Conservation (phyloP, 169 alveolate genomes). For the Eimeria tenella region DNA sequence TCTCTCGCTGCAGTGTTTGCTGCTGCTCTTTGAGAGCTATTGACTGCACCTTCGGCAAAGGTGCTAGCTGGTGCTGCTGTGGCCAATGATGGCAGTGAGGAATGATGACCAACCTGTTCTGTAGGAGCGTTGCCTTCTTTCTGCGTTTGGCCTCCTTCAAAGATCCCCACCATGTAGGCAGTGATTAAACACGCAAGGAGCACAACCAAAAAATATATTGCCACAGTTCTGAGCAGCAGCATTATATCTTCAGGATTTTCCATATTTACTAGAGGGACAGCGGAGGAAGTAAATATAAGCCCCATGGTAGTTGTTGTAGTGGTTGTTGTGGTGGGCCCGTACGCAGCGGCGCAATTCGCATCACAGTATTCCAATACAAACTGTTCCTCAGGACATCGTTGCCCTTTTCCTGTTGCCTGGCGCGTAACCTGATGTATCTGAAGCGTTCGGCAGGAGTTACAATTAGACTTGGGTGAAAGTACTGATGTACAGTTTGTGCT, state of each 20-base stretch:
- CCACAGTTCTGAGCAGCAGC: conserved; percentile 52
- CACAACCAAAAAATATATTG: conserved; percentile 35
- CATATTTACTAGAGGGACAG: background rate
- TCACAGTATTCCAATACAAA: conserved; percentile 49
- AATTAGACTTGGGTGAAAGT: conserved; percentile 34
- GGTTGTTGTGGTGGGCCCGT: conserved; percentile 55
- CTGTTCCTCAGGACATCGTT: conserved; percentile 20
- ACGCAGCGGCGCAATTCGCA: conserved; percentile 28
- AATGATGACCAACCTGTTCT: background rate
- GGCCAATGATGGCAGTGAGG: background rate
- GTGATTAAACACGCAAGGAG: conserved; percentile 45
- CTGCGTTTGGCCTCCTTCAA: background rate
- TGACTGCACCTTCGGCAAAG: background rate
- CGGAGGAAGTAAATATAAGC: background rate
- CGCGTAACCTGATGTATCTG: conserved; percentile 52
- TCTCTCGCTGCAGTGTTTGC: background rate
- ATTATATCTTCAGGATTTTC: conserved; percentile 20
- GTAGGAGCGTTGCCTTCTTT: background rate
- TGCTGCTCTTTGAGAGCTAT: background rate
- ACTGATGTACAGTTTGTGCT: conserved; percentile 42
- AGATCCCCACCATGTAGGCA: conserved; percentile 43
- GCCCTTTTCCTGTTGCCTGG: conserved; percentile 41
- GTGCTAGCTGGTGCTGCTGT: background rate
- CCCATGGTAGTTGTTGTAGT: background rate
- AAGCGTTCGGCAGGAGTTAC: conserved; percentile 43